Evolutionary conservation across 1,139 yeast species (phyloP).

Genomic region (Taphrina populina): DNA sequence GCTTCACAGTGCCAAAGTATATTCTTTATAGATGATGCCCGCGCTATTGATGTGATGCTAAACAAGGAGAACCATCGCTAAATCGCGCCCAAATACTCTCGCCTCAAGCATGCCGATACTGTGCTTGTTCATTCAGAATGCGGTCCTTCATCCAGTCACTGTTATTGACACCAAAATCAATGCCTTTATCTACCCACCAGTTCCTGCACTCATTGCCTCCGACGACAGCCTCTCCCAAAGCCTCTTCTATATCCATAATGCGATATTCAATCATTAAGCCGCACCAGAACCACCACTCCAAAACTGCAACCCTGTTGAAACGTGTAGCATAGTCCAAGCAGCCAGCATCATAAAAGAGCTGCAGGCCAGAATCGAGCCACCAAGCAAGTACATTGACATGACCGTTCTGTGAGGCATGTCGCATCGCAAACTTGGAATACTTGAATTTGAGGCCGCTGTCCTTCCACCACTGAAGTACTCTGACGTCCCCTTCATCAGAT

Average conservation of each 20-base stretch:
- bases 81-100: no score
- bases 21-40: no score
- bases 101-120: conserved; percentile 28
- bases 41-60: no score
- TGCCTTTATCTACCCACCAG: conserved; percentile 31
- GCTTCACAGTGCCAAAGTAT: no score
- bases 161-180: conserved; percentile 32
- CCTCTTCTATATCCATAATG: conserved; percentile 33
- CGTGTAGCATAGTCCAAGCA: conserved; percentile 31
- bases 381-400: conserved; percentile 27
- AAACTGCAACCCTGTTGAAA: conserved; percentile 30
- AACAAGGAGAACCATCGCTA: no score
- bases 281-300: conserved; percentile 32
- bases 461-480: conserved; percentile 30
- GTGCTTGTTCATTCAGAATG: conserved; percentile 29
- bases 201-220: conserved; percentile 31
- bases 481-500: conserved; percentile 28
- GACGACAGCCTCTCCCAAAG: conserved; percentile 31
- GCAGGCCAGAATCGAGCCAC: conserved; percentile 31
- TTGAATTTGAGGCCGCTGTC: conserved; percentile 25
- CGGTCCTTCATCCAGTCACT: conserved; percentile 31
- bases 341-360: conserved; percentile 29
- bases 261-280: conserved; percentile 32
- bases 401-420: conserved; percentile 31
- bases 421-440: conserved; percentile 31